phyloP scores from a whole-genome alignment of 257 asterid species.

The Eucommia ulmoides region DNA sequence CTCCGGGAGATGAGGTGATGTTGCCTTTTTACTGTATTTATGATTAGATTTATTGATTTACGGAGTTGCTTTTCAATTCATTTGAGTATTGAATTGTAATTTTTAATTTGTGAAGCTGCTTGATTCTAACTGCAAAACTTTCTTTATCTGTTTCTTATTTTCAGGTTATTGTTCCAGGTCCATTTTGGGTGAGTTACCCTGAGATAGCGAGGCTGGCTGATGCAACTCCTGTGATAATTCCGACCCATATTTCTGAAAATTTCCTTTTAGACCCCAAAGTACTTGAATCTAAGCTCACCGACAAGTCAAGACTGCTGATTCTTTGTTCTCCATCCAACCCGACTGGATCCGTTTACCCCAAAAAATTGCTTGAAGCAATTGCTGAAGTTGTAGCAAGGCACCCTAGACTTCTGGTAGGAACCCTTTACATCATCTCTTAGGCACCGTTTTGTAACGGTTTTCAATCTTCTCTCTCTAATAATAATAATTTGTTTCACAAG shows the following conservation, averaged over 20 bases:
- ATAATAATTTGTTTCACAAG: too few species aligned
- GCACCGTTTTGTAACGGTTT: too few species aligned
- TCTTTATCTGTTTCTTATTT: too few species aligned
- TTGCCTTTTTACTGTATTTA: too few species aligned
- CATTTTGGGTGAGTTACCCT: slow-evolving; percentile 99
- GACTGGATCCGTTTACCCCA: slow-evolving; percentile 93
- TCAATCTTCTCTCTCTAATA: too few species aligned
- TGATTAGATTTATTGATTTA: too few species aligned
- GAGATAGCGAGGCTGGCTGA: slow-evolving; percentile 97
- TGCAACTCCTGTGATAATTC: slow-evolving; percentile 80
- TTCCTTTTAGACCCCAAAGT: slow-evolving; percentile 74
- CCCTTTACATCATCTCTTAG: not conserved
- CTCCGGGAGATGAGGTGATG: slow-evolving; percentile 96
- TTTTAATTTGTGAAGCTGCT: not conserved
- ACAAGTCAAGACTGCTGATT: slow-evolving; percentile 80
- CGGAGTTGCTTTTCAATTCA: too few species aligned
- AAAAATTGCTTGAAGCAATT: slow-evolving; percentile 70
- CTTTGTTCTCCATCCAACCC: slow-evolving; percentile 99
- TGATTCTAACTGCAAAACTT: slow-evolving; percentile 1
- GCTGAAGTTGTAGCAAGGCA: slow-evolving; percentile 77
- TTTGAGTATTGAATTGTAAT: too few species aligned
- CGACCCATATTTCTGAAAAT: slow-evolving; percentile 61
- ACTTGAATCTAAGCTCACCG: slow-evolving; percentile 68
- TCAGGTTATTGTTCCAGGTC: slow-evolving; percentile 94
- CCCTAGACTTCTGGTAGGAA: slow-evolving; percentile 83